A percentile compares a stretch with the other conserved stretches of the same genome.
Conservation (phyloP, 768 basidiomycete species). For the Melanogaster broomeanus region DNA sequence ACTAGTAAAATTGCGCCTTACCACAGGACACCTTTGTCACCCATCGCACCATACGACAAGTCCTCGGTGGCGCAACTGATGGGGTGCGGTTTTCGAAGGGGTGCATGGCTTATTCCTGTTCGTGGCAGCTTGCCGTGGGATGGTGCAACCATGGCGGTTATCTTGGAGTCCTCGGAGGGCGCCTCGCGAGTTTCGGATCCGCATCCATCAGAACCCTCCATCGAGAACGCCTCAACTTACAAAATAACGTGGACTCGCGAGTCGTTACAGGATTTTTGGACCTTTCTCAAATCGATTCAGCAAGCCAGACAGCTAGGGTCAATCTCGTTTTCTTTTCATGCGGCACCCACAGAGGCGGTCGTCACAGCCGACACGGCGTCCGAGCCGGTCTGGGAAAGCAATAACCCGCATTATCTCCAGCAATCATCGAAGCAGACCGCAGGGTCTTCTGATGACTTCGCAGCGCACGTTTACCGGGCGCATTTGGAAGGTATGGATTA, state of each 20-base stretch:
- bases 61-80: constrained; percentile 33
- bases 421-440: constrained; percentile 11
- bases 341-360: constrained; percentile 21
- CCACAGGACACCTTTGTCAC: constrained; percentile 35
- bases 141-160: constrained; percentile 41
- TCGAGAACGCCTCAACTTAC: constrained; percentile 13
- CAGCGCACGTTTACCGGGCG: constrained; percentile 15
- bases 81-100: constrained; percentile 38
- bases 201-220: constrained; percentile 12
- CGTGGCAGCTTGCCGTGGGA: constrained; percentile 55
- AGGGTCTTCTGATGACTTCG: constrained; percentile 7
- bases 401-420: constrained; percentile 21
- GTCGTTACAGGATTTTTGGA: constrained; percentile 49
- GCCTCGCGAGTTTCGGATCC: constrained; percentile 19
- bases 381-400: constrained; percentile 26
- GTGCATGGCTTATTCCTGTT: constrained; percentile 60
- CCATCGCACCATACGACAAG: constrained; percentile 37
- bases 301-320: constrained; percentile 41
- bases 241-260: constrained; percentile 49
- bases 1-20: constrained; percentile 31
- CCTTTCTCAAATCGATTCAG: constrained; percentile 45
- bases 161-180: constrained; percentile 35
- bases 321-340: constrained; percentile 52
- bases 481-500: constrained; percentile 42
- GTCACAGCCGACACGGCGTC: constrained; percentile 11